Evolutionary conservation across 495 filamentous ascomycete genomes (phyloP), one percentile per base, ranked within the genome.

Genomic region (Emericellopsis terricola): DNA sequence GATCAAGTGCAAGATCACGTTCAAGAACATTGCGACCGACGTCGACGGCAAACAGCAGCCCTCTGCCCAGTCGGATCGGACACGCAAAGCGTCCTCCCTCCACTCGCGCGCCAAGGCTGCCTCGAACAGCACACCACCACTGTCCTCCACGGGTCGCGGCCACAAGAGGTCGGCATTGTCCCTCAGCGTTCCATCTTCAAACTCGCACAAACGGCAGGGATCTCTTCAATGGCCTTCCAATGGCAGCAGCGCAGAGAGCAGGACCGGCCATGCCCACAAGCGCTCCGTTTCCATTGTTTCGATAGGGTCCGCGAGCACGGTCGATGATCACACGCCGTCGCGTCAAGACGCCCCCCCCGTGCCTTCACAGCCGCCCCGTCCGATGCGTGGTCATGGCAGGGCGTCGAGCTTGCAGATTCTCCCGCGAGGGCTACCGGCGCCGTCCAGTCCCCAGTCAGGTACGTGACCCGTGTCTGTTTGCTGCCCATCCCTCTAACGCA

Each of bases 271-370:
- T 34, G 42, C 49, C 23, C 71, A 75, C 39, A 68, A 65, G 39
- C 57, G 87, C 48, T 94, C 87, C 1, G 69, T 97, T 19, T 94
- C 89, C n/a, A 96, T 97, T 41, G 71, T 94, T 15, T 96, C 89
- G 4, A 68, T 96, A 41, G 81, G 81, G 11, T 75, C 69, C 31
- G 72, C 74, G 35, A 69, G 78, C 34, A 60, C 47, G 42, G 51
- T 43, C 38, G 64, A 52, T 51, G 59, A 45, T 53, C 60, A 48
- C 28, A 26, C 33, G 38, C 36, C 41, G 32, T 17, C 14, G 32
- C 33, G 29, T 26, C 37, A 36, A n/a, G 17, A 19, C 11, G 11
- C 6, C 23, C 23, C 23, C 23, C 11, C 23, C 23, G 6, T 6
- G 4, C 38, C 49, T 27, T 23, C 23, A 17, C 51, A 47, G 38